phyloP scores from a whole-genome alignment of 2,329 filamentous ascomycete species.

The Diaporthe citrichinensis region DNA sequence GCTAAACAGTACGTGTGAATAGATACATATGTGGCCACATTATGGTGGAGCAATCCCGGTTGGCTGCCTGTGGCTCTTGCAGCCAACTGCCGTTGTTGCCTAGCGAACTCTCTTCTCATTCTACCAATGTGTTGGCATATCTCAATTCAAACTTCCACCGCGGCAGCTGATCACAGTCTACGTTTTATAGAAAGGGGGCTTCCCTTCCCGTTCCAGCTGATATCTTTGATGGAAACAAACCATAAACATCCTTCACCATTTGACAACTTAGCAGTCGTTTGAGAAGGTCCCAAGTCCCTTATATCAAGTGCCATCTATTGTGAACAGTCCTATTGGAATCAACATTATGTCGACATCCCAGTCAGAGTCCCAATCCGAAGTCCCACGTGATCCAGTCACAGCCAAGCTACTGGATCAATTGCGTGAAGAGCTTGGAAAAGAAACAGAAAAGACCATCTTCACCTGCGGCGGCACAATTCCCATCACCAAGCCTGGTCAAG shows the following conservation, averaged over 20 bases:
- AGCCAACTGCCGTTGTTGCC: constrained; percentile 1
- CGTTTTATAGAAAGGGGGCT: not conserved
- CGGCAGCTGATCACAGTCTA: not conserved
- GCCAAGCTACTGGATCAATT: not conserved
- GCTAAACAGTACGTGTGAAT: not conserved
- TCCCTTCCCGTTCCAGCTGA: too few species aligned
- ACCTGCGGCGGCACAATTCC: constrained; percentile 41
- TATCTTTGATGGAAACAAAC: too few species aligned
- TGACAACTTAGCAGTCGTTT: too few species aligned
- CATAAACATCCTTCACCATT: too few species aligned
- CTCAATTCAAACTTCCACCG: not conserved
- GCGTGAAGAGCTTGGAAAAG: constrained; percentile 2
- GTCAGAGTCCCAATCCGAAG: not conserved
- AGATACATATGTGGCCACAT: too few species aligned
- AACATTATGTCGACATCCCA: constrained; percentile 7
- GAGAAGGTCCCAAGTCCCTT: too few species aligned
- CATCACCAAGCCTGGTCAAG: not conserved
- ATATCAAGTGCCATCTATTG: not conserved
- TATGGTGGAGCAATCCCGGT: not conserved
- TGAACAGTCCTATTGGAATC: not conserved
- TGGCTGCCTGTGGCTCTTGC: constrained; percentile 8
- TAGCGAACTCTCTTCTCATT: not conserved
- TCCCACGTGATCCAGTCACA: not conserved
- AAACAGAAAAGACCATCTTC: constrained; percentile 27
- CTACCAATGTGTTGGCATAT: too few species aligned